Evolutionary conservation across 805 yeast species (phyloP), one percentile per base, ranked within the genome.

Genomic region (Wickerhamiella qilinensis): DNA sequence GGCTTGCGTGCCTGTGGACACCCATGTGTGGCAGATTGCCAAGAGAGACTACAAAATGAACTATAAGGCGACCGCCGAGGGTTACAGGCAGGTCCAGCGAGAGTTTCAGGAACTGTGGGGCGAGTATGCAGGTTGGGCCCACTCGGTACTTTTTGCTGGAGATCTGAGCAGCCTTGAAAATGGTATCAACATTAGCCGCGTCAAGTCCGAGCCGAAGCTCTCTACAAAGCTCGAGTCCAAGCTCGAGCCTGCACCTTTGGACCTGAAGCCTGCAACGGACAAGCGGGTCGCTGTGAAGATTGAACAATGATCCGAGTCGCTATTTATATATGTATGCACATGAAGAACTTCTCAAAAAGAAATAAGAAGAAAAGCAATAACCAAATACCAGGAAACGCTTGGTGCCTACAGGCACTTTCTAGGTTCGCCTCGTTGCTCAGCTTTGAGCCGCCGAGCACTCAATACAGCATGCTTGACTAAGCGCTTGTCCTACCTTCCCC

Each of bases 111-210:
- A 65, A 0, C 59, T 75, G 33, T 91, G 95, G 88, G 96, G 95
- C 0, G 71, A 70, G 1, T 80, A 79, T 54, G 96, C 98, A 2
- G 98, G 98, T 0, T 91, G 98, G 98, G 97, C 97, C 0, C 98
- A 88, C 52, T 79, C 88, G n/a, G 84, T 88, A 9, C 63, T 86
- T 41, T 86, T 86, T 58, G 78, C 96, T 0, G 82, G 85, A 4
- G 95, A 85, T 52, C 65, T 86, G 39, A 59, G 60, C 36, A 85
- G 80, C 43, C 64, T 82, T 41, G 70, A 80, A 39, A 77, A 75
- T 50, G 91, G 91, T 1, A 57, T 74, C 15, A 75, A 74, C 42
- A 50, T 36, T 27, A 6, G 6, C 9, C 5, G 25, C 11, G 25
- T 14, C 8, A 19, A 19, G 25, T 16, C 22, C 20, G 25, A 30